Evolutionary conservation across 768 basidiomycete genomes (phyloP), one percentile per base, ranked within the genome.

Genomic region (Roridomyces roridus): DNA sequence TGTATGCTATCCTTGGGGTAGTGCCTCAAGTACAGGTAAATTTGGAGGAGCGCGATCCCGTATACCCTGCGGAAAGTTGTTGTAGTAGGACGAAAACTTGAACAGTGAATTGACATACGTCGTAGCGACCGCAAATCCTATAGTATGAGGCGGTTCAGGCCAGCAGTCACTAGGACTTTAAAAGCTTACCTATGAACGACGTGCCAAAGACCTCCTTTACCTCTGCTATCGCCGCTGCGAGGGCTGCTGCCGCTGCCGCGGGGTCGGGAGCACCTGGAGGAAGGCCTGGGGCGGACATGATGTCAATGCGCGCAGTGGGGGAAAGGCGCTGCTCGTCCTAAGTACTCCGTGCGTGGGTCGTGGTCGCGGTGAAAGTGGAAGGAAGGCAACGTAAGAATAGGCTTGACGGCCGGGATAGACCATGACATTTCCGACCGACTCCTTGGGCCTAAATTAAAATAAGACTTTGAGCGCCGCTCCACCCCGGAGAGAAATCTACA

Each of bases 121-220:
- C 14, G 57, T 59, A 3, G 57, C 49, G 14, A 59, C 40, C 14
- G 57, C 51, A 42, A 59, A 59, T 12, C 57, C 57, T 45, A 23
- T 10, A n/a, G n/a, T n/a, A 10, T 42, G n/a, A 42, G 9, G 31
- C 31, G 15, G 25, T 45, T 23, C 26, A 9, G 23, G 40, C 18
- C 25, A 45, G 26, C 5, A 23, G 17, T 8, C 17, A n/a, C 17
- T 45, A 45, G n/a, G 43, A 9, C 17, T n/a, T n/a, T 4, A 26
- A 45, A 26, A 21, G 25, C 15, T 34, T 26, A 45, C 43, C 43
- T 25, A 59, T 59, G 40, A 59, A 53, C 17, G 46, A 34, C 1
- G 51, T 52, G 12, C 37, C 57, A 25, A 59, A 59, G 6, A 48
- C 39, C 40, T 59, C 57, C 51, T 59, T 59, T 23, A 53, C 51